Conservation (phyloP, 805 yeast species). For the Groenewaldozyma tartarivorans region DNA sequence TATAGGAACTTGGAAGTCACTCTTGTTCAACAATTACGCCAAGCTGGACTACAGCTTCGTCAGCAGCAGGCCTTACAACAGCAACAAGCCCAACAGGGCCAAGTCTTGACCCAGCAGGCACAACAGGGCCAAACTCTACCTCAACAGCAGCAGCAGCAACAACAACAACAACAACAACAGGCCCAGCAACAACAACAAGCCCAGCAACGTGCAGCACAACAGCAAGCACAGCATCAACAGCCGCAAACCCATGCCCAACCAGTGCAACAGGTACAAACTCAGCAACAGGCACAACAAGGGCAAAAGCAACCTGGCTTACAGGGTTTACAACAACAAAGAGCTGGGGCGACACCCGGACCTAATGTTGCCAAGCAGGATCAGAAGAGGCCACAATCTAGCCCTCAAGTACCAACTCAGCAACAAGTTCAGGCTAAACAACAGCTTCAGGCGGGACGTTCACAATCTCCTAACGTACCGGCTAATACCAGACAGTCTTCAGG, state of each 20-base stretch:
- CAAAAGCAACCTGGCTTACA: not conserved
- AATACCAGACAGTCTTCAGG: not conserved
- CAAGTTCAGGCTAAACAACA: no score
- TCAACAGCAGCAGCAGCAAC: slow-evolving; percentile 6
- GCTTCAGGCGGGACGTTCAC: not conserved
- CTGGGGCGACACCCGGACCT: not conserved
- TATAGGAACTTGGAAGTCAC: slow-evolving; percentile 14
- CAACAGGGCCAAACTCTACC: not conserved
- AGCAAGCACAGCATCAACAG: not conserved
- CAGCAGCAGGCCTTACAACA: slow-evolving; percentile 12
- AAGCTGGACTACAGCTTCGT: slow-evolving; percentile 3
- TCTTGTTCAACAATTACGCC: slow-evolving; percentile 14
- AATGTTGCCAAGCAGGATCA: not conserved
- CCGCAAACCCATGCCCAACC: not conserved
- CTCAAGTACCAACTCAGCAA: no score
- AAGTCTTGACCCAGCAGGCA: slow-evolving; percentile 1
- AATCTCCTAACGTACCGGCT: not conserved
- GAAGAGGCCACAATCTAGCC: not conserved
- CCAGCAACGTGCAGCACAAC: slow-evolving; percentile 2
- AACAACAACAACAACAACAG: slow-evolving; percentile 7
- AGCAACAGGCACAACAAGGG: not conserved
- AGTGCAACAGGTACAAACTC: slow-evolving; percentile 3
- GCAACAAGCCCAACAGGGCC: slow-evolving; percentile 13
- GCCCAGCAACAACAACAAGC: slow-evolving; percentile 6
- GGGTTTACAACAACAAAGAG: no score